These are phyloP conservation scores for Marsdenia floribunda DNA, from an alignment of 257 asterid species.

Conservation along the genomic window DNA sequence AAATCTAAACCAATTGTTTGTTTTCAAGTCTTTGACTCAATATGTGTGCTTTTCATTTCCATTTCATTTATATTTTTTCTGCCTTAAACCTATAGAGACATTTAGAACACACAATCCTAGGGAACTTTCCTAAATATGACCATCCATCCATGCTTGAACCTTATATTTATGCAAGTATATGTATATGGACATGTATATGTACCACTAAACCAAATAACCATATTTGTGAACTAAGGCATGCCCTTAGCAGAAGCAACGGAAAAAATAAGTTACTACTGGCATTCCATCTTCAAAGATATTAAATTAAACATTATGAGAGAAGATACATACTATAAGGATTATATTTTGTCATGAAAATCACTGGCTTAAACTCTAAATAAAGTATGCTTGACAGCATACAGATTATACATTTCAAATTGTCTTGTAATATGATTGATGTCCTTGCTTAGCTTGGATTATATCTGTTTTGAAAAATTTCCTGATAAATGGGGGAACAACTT, in stretches of 20 bases:
- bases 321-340: not conserved
- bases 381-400: not conserved
- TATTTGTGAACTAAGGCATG: not conserved
- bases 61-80: too few relatives aligned
- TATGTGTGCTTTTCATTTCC: too few relatives aligned
- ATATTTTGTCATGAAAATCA: not conserved
- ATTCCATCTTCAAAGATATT: not conserved
- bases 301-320: not conserved
- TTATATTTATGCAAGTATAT: too few relatives aligned
- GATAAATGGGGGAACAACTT: not conserved
- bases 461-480: not conserved
- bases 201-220: not conserved
- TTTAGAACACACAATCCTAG: not conserved
- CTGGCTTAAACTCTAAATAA: not conserved
- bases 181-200: too few relatives aligned
- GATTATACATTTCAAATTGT: not conserved
- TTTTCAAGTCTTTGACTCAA: too few relatives aligned
- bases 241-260: not conserved
- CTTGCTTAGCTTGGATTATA: not conserved
- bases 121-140: not conserved
- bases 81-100: too few relatives aligned
- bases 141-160: too few relatives aligned
- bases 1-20: too few relatives aligned
- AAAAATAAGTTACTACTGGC: not conserved
- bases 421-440: not conserved